phyloP scores from a whole-genome alignment of 495 filamentous ascomycete species.

The Oidiodendron maius region DNA sequence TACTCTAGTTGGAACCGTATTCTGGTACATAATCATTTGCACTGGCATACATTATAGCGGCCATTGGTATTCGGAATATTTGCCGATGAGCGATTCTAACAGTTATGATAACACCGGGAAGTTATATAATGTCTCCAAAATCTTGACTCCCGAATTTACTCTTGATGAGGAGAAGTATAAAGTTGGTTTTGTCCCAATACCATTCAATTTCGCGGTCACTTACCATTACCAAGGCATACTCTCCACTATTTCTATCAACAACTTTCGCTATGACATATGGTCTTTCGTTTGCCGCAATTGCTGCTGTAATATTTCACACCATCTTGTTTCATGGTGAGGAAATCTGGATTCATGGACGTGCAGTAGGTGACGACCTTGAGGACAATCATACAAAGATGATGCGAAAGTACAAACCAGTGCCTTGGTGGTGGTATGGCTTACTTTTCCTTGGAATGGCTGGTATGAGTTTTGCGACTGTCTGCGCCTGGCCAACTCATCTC shows the following conservation, averaged over 20 bases:
- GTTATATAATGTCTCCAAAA: conserved; percentile 47
- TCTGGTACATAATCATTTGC: conserved; percentile 43
- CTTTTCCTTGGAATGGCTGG: conserved; percentile 49
- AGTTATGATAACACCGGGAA: conserved; percentile 59
- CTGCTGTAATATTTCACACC: conserved; percentile 59
- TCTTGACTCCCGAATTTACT: conserved; percentile 43
- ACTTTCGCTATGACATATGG: conserved; percentile 62
- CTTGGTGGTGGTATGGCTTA: conserved; percentile 49
- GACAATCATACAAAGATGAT: conserved; percentile 52
- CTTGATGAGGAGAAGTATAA: conserved; percentile 29
- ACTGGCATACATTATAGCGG: conserved; percentile 57
- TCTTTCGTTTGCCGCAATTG: conserved; percentile 64
- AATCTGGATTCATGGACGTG: conserved; percentile 36
- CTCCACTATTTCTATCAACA: conserved; percentile 58
- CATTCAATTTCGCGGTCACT: conserved; percentile 1
- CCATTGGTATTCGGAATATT: conserved; percentile 54
- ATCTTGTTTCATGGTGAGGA: conserved; percentile 59
- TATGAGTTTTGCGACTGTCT: conserved; percentile 56
- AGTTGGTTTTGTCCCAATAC: not conserved
- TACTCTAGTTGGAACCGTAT: conserved; percentile 53
- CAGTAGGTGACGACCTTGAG: not conserved
- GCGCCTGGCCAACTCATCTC: conserved; percentile 59
- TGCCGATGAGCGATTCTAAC: conserved; percentile 53
- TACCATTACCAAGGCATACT: conserved; percentile 50
- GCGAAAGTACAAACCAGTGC: conserved; percentile 52